Conservation (phyloP, 768 basidiomycete species). For the Leccinum fibrillosum region DNA sequence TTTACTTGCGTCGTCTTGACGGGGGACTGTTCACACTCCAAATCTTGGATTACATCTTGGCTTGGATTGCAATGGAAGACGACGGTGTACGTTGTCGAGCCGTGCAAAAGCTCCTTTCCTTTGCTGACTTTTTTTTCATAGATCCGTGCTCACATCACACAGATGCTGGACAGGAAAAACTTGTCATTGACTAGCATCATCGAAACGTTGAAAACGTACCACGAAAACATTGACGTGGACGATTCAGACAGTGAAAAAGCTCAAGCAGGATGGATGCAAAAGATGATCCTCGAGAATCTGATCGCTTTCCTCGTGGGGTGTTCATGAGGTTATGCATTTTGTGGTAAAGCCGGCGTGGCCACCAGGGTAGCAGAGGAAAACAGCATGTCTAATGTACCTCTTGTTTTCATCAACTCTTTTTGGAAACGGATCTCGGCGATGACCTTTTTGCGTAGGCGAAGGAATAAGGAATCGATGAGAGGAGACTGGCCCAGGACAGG, state of each 20-base stretch:
- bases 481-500: constrained; percentile 94
- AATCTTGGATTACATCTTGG: constrained; percentile 89
- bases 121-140: constrained; percentile 32
- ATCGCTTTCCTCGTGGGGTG: constrained; percentile 55
- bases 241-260: constrained; percentile 32
- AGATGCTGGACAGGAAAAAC: constrained; percentile 74
- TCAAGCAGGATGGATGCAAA: constrained; percentile 49
- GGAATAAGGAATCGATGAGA: constrained; percentile 81
- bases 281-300: constrained; percentile 64
- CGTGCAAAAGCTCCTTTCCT: not conserved
- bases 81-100: constrained; percentile 69
- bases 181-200: constrained; percentile 70
- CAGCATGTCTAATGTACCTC: constrained; percentile 91
- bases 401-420: constrained; percentile 74
- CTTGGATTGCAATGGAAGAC: constrained; percentile 97
- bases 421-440: constrained; percentile 84
- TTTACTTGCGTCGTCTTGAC: constrained; percentile 86
- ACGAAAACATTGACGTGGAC: constrained; percentile 67
- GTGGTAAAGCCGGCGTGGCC: constrained; percentile 12
- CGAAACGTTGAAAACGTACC: constrained; percentile 65
- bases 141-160: constrained; percentile 73
- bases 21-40: constrained; percentile 87
- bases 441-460: constrained; percentile 81
- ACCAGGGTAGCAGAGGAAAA: constrained; percentile 53
- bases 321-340: constrained; percentile 20